A percentile compares a stretch with the other conserved stretches of the same genome.
Conservation (phyloP, 306 rosid genomes). For the Medicago lupulina region DNA sequence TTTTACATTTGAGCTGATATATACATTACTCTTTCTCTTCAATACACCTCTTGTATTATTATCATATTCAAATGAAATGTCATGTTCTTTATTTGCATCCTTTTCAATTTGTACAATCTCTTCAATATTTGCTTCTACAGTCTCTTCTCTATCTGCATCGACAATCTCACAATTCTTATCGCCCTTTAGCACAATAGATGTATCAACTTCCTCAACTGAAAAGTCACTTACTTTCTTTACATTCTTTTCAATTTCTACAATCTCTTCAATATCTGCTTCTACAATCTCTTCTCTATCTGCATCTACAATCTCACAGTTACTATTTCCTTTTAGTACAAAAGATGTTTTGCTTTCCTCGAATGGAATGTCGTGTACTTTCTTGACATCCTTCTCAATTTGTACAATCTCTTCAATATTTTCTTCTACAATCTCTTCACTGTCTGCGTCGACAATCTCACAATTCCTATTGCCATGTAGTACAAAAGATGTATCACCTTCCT, state of each 20-base stretch:
- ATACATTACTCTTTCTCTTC: constrained; percentile 46
- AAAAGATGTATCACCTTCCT: constrained; percentile 41
- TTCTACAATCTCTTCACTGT: constrained; percentile 65
- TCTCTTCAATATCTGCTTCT: constrained; percentile 49
- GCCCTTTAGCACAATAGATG: constrained; percentile 34
- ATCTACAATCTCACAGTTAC: constrained; percentile 59
- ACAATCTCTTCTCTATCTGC: constrained; percentile 31
- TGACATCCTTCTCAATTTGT: constrained; percentile 43
- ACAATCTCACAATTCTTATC: constrained; percentile 62
- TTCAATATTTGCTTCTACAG: constrained; percentile 50
- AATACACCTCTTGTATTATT: constrained; percentile 30
- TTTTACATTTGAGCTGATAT: constrained; percentile 70
- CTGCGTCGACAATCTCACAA: constrained; percentile 68
- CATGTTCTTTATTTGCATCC: constrained; percentile 32
- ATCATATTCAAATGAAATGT: constrained; percentile 35
- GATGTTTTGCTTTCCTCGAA: constrained; percentile 13
- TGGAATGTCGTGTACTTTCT: constrained; percentile 26
- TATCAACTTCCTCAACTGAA: constrained; percentile 39
- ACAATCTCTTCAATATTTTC: constrained; percentile 53
- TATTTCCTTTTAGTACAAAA: constrained; percentile 32
- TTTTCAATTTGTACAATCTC: constrained; percentile 58
- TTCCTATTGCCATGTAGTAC: constrained; percentile 42
- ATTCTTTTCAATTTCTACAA: constrained; percentile 51
- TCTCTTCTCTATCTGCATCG: constrained; percentile 62
- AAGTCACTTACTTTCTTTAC: constrained; percentile 25